phyloP scores from a whole-genome alignment of 768 basidiomycete species.

The Lactarius evosmus region DNA sequence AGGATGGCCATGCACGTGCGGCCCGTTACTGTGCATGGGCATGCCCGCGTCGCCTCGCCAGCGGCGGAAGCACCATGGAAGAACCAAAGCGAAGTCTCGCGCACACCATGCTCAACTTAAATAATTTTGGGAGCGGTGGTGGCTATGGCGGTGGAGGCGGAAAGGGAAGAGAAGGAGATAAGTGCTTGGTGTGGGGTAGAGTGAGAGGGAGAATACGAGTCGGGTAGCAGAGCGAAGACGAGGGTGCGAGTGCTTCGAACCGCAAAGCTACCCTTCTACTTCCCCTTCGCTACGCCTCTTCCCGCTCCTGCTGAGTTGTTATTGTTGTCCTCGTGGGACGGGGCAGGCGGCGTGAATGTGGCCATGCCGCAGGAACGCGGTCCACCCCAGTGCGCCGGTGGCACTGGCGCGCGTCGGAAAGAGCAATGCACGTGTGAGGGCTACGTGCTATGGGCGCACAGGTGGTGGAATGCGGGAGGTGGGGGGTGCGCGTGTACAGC shows the following conservation, averaged over 20 bases:
- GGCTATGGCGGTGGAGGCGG: not conserved
- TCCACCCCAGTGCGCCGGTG: constrained; percentile 59
- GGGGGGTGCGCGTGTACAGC: constrained; percentile 49
- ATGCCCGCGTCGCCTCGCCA: constrained; percentile 31
- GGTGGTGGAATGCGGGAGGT: constrained; percentile 50
- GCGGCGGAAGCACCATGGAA: constrained; percentile 34
- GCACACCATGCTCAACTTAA: constrained; percentile 49
- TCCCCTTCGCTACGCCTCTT: constrained; percentile 26
- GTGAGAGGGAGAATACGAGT: no score
- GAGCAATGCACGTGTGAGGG: constrained; percentile 60
- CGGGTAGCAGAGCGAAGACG: constrained; percentile 43
- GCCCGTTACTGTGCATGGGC: constrained; percentile 60
- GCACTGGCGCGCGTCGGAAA: constrained; percentile 70
- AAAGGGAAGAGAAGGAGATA: not conserved
- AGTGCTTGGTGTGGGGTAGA: constrained; percentile 5
- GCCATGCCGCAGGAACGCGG: constrained; percentile 59
- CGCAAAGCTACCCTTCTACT: constrained; percentile 16
- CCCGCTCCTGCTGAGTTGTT: no score
- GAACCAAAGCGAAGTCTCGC: constrained; percentile 71
- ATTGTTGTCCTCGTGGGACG: constrained; percentile 34
- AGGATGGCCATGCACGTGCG: constrained; percentile 63
- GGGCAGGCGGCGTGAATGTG: constrained; percentile 13
- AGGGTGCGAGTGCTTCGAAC: constrained; percentile 30
- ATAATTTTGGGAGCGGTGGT: not conserved
- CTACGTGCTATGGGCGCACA: constrained; percentile 44